Conservation (phyloP, 2,329 filamentous ascomycete genomes). For the Pseudopyricularia javanii region DNA sequence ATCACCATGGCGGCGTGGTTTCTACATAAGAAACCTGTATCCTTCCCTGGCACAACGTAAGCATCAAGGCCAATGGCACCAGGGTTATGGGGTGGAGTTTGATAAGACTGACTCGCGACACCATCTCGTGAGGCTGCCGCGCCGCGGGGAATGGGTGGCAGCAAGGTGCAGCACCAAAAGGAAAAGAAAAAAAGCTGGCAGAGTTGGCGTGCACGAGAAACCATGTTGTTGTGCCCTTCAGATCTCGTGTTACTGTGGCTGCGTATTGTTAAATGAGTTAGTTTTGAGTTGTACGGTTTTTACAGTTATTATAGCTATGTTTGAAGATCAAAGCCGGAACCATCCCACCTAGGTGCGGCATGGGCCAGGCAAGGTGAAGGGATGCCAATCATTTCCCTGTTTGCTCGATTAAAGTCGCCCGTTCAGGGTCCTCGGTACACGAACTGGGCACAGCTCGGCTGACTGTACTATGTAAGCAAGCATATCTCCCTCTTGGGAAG, state of each 20-base stretch:
- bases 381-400: neutral
- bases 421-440: neutral
- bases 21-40: neutral
- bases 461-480: too few species aligned
- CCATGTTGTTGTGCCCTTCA: too few species aligned
- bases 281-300: too few species aligned
- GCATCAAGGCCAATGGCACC: neutral
- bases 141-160: neutral
- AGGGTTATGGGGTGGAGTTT: neutral
- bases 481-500: too few species aligned
- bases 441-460: neutral
- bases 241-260: too few species aligned
- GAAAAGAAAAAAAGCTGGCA: neutral
- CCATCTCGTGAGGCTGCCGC: neutral
- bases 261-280: too few species aligned
- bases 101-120: neutral
- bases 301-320: too few species aligned
- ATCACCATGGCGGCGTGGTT: neutral
- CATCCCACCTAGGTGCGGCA: too few species aligned
- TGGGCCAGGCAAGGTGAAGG: slow-evolving; percentile 10
- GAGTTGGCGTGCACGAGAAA: too few species aligned
- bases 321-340: too few species aligned
- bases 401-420: neutral
- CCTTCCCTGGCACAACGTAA: neutral
- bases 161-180: neutral